Percentiles rank a stretch among this genome's conserved stretches.
Conservation (phyloP, 1,284 basidiomycete genomes). For the Wolfiporia cocos region DNA sequence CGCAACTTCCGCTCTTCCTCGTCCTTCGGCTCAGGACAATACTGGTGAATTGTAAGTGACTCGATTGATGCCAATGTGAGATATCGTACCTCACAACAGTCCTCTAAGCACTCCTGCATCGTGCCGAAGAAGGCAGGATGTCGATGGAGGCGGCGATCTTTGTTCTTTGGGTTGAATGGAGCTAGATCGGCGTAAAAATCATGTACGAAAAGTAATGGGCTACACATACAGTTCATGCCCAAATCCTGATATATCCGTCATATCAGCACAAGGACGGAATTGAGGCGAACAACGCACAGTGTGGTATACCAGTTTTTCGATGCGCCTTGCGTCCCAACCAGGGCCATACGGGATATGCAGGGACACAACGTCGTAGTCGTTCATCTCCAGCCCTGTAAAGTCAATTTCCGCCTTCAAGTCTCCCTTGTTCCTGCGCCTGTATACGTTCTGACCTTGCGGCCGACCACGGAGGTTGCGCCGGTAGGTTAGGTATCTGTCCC, state of each 20-base stretch:
- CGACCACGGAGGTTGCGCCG: slow-evolving; percentile 44
- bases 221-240: slow-evolving; percentile 55
- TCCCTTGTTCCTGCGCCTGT: slow-evolving; percentile 34
- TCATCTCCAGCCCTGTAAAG: slow-evolving; percentile 44
- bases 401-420: slow-evolving; percentile 42
- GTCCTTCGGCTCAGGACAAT: slow-evolving; percentile 43
- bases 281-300: slow-evolving; percentile 26
- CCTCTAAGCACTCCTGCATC: slow-evolving; percentile 47
- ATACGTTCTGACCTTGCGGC: slow-evolving; percentile 22
- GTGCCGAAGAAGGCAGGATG: slow-evolving; percentile 60
- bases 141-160: slow-evolving; percentile 48
- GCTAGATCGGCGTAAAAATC: slow-evolving; percentile 26
- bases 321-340: slow-evolving; percentile 50
- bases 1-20: slow-evolving; percentile 46
- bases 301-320: slow-evolving; percentile 52
- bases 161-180: slow-evolving; percentile 56
- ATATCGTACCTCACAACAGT: slow-evolving; percentile 47
- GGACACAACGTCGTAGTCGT: slow-evolving; percentile 50
- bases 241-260: slow-evolving; percentile 26
- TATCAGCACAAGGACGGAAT: not conserved
- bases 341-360: slow-evolving; percentile 60
- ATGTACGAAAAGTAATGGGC: not conserved
- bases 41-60: too few species aligned
- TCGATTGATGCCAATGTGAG: not conserved
- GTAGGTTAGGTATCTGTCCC: slow-evolving; percentile 38